Percentiles rank a stretch among this genome's conserved stretches.
These are phyloP conservation scores for Garcia nutans DNA, from an alignment of 345 rosid genomes.

Conservation along the genomic window DNA sequence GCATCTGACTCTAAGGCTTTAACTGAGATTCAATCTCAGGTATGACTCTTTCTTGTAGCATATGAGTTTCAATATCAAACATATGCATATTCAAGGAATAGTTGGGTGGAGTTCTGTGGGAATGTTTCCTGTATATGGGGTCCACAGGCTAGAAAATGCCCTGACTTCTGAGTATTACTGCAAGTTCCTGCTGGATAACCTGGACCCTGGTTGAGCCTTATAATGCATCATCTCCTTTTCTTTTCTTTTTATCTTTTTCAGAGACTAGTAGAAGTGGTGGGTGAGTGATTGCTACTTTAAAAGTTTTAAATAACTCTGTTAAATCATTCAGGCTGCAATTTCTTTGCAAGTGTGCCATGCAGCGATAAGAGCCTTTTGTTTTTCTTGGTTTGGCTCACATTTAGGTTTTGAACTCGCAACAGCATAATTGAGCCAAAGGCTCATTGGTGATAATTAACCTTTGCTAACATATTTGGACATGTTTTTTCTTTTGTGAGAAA, in stretches of 20 bases:
- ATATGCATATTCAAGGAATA: neutral
- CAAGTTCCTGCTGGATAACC: neutral
- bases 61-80: neutral
- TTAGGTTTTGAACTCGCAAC: no score
- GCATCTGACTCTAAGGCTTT: constrained; percentile 58
- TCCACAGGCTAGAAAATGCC: neutral
- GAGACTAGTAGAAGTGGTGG: neutral
- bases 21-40: constrained; percentile 59
- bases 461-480: no score
- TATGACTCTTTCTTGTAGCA: constrained; percentile 28
- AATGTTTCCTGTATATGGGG: neutral
- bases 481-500: constrained; percentile 30
- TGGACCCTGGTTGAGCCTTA: neutral
- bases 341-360: neutral
- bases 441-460: no score
- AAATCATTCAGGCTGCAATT: neutral
- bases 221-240: neutral
- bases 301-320: neutral
- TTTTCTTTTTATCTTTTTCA: neutral
- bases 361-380: neutral
- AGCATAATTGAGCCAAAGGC: no score
- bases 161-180: neutral
- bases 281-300: neutral
- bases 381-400: no score
- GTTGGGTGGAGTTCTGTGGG: neutral